Base-by-base conservation (phyloP, 352 stramenopile genomes). In the Phytopythium oedochilum region DNA sequence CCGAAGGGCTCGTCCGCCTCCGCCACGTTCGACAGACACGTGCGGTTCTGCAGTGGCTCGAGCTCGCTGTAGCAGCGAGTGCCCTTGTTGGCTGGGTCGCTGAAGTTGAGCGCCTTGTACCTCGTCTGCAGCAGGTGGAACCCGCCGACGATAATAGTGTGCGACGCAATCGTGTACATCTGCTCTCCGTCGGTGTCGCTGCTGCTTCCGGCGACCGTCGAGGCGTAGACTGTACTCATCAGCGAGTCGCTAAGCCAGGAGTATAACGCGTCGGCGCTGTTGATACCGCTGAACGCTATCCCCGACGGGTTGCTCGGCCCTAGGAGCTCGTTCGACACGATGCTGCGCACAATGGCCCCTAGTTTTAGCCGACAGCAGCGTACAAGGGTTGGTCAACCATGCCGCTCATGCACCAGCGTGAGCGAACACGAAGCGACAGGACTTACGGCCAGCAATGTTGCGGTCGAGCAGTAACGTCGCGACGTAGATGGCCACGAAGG, bases 381-480 rank as follows among this genome's bases (percentile, higher is more conserved):
- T 34, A 32, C 2, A 12, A n/a, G 3, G 10, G 20, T 22, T 29
- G 39, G 8, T 2, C 1, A 5, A 9, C 15, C 2, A 34, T 26
- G 6, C 5, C 10, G 2, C 2, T 9, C 12, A 10, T 0, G 32
- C 38, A 45, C 4, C 11, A 45, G 20, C 38, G 20, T n/a, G n/a
- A n/a, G n/a, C 12, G 18, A 2, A 45, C 17, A 45, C 38, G 9
- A 45, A 40, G 22, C 53, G 36, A 14, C 32, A 9, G n/a, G 6
- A 75, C 75, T 32, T 74, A 87, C 78, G 75, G 25, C 75, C 70
- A 23, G 76, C 83, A 40, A 89, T 87, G 59, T 89, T 88, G 56
- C 79, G 74, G 44, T 89, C 76, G 26, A 89, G 59, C 22, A 89
- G 57, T 7, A 89, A 59, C 25, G 79, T 75, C 0, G 70, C 57